phyloP scores from a whole-genome alignment of 1,284 basidiomycete genomes.

The Fomitopsis betulina region DNA sequence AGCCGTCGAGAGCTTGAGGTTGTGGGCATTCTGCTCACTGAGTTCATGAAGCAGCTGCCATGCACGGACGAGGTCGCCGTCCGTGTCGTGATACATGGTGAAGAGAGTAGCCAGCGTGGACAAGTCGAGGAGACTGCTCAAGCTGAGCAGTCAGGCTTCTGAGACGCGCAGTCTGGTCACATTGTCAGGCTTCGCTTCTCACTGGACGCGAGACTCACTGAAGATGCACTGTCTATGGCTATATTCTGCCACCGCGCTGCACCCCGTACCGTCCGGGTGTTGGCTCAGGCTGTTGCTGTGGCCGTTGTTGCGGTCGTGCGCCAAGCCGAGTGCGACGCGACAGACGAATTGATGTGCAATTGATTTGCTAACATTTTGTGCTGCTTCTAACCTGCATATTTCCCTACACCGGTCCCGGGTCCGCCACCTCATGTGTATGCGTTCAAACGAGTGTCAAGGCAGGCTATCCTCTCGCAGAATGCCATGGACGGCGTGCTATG shows the following conservation, averaged over 20 bases:
- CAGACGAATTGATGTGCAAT: neutral
- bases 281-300: neutral
- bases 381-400: neutral
- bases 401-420: neutral
- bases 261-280: neutral
- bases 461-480: too few species aligned
- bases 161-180: conserved; percentile 2
- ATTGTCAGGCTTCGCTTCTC: neutral
- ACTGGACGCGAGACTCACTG: neutral
- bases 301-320: too few species aligned
- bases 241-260: neutral
- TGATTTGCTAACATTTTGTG: neutral
- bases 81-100: conserved; percentile 44
- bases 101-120: neutral
- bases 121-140: neutral
- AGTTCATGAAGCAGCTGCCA: conserved; percentile 82
- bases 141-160: neutral
- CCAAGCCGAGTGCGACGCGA: neutral
- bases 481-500: neutral
- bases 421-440: neutral
- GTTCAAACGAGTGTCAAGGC: too few species aligned
- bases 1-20: conserved; percentile 72
- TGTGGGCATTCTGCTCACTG: conserved; percentile 82
- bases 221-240: neutral
- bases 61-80: conserved; percentile 68